A percentile compares a stretch with the other conserved stretches of the same genome.
Conservation (phyloP, 352 stramenopile genomes). For the Saprolegnia diclina region DNA sequence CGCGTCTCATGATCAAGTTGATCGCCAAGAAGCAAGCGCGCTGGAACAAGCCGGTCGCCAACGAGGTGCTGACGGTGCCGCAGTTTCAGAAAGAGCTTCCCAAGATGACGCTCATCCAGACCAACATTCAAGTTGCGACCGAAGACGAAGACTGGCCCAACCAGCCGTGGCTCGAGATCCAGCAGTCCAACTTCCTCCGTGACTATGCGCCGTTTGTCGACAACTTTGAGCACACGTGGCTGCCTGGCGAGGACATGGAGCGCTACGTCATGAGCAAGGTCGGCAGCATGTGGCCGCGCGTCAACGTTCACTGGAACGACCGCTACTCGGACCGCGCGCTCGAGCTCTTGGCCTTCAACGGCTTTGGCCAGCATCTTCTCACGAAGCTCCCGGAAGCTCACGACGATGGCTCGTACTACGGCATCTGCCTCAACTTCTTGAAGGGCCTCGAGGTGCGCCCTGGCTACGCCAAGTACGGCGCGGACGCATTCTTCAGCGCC, state of each 20-base stretch:
- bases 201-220: conserved; percentile 23
- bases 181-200: conserved; percentile 20
- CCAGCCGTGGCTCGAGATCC: conserved; percentile 25
- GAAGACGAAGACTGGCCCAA: conserved; percentile 22
- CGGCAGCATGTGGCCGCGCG: neutral
- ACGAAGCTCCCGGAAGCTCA: neutral
- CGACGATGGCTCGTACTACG: conserved; percentile 15
- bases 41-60: conserved; percentile 9
- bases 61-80: conserved; percentile 2
- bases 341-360: conserved; percentile 7
- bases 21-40: conserved; percentile 20
- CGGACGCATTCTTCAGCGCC: conserved; percentile 14
- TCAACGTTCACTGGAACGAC: conserved; percentile 22
- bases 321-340: conserved; percentile 15
- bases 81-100: neutral
- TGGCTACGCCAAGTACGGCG: conserved; percentile 25
- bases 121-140: conserved; percentile 19
- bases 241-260: conserved; percentile 24
- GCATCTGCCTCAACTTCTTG: neutral
- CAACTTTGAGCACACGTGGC: conserved; percentile 19
- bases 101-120: conserved; percentile 23
- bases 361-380: neutral
- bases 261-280: conserved; percentile 28
- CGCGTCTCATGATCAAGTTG: conserved; percentile 23
- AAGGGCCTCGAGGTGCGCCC: conserved; percentile 4